Conservation (phyloP, 306 rosid species). For the Quercus glauca region DNA sequence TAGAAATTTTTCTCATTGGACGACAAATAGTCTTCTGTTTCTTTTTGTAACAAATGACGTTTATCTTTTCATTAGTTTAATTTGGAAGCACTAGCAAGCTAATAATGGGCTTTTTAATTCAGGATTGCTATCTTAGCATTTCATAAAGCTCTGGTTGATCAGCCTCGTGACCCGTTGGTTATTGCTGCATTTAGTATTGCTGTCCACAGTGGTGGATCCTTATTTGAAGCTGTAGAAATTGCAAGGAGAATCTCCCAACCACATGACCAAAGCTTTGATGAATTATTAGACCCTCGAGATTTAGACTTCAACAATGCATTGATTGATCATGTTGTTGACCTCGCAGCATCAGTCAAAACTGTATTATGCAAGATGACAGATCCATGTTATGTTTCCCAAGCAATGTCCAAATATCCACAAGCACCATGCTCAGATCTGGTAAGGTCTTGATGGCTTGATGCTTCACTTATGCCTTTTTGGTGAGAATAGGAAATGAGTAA, state of each 20-base stretch:
- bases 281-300: constrained; percentile 24
- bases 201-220: constrained; percentile 36
- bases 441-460: constrained; percentile 6
- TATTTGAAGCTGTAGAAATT: constrained; percentile 29
- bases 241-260: constrained; percentile 25
- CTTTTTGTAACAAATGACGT: neutral
- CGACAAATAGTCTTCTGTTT: neutral
- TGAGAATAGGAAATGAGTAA: neutral
- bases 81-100: neutral
- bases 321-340: constrained; percentile 25
- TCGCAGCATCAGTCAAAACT: constrained; percentile 28
- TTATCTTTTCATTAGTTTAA: neutral
- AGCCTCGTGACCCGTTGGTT: constrained; percentile 41
- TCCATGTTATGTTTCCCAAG: constrained; percentile 34
- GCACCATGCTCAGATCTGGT: constrained; percentile 43
- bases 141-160: constrained; percentile 40
- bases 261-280: constrained; percentile 19
- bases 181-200: constrained; percentile 39
- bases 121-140: constrained; percentile 47
- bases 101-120: constrained; percentile 4
- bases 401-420: constrained; percentile 37
- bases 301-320: constrained; percentile 19
- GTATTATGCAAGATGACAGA: constrained; percentile 34
- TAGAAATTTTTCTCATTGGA: neutral
- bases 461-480: neutral